Conservation (phyloP, 2,329 filamentous ascomycete species). For the Tolypocladium guangdongense region DNA sequence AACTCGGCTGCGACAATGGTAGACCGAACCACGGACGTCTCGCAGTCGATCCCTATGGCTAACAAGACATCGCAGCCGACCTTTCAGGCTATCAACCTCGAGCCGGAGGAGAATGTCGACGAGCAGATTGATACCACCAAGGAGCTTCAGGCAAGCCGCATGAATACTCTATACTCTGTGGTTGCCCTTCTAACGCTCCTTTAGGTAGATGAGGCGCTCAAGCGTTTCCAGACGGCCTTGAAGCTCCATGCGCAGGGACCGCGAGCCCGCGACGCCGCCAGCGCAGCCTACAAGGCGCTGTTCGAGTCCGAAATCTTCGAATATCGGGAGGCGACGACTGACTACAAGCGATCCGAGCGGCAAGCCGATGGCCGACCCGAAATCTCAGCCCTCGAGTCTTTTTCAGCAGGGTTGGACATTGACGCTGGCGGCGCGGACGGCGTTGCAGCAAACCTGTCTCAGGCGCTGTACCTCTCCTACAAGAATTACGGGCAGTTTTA, state of each 20-base stretch:
- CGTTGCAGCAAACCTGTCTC: slow-evolving; percentile 69
- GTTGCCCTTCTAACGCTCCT: neutral
- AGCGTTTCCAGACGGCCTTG: slow-evolving; percentile 83
- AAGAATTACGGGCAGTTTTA: slow-evolving; percentile 93
- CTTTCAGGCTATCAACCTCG: slow-evolving; percentile 87
- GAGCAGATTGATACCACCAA: slow-evolving; percentile 92
- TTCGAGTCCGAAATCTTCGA: slow-evolving; percentile 91
- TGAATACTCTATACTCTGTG: accelerated
- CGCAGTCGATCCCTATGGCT: neutral
- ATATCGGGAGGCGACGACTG: slow-evolving; percentile 76
- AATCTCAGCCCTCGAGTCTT: slow-evolving; percentile 30
- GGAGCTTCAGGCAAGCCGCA: slow-evolving; percentile 59
- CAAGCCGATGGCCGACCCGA: slow-evolving; percentile 38
- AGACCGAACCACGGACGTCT: neutral
- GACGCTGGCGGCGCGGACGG: slow-evolving; percentile 57
- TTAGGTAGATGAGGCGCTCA: slow-evolving; percentile 86
- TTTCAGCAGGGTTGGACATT: slow-evolving; percentile 40
- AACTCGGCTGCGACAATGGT: slow-evolving; percentile 1
- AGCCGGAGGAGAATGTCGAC: slow-evolving; percentile 80
- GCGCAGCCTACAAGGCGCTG: slow-evolving; percentile 69
- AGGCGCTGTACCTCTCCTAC: slow-evolving; percentile 85
- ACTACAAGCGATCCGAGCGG: slow-evolving; percentile 63
- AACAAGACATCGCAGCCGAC: slow-evolving; percentile 33
- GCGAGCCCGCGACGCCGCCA: slow-evolving; percentile 62
- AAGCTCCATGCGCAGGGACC: slow-evolving; percentile 86